These are phyloP conservation scores for Obba rivulosa DNA, from an alignment of 768 basidiomycete species.

Conservation along the genomic window DNA sequence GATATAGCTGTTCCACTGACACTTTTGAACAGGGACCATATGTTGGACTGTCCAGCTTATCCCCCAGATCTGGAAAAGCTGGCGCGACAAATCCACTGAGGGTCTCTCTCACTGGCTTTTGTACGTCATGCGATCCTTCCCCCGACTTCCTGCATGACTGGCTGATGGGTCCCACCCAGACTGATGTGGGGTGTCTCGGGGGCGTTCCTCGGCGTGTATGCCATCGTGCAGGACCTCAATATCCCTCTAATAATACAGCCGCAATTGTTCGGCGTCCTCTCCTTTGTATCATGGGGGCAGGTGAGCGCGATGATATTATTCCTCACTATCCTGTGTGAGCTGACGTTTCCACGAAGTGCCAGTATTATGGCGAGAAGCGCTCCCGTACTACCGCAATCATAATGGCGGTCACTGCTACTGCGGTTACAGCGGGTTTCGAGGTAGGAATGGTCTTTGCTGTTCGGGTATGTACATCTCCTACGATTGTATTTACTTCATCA, in stretches of 20 bases:
- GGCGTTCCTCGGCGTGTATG: constrained; percentile 64
- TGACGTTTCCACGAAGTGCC: constrained; percentile 39
- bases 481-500: background rate
- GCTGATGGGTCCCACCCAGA: constrained; percentile 24
- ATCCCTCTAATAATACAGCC: constrained; percentile 69
- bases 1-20: background rate
- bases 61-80: constrained; percentile 73
- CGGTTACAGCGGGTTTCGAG: constrained; percentile 52
- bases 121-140: constrained; percentile 32
- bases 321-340: background rate
- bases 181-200: constrained; percentile 58
- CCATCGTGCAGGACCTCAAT: constrained; percentile 57
- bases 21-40: constrained; percentile 44
- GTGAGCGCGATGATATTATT: constrained; percentile 24
- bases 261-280: constrained; percentile 57
- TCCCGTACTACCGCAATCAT: constrained; percentile 29
- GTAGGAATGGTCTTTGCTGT: constrained; percentile 54
- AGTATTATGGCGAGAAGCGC: constrained; percentile 53
- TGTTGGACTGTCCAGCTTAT: constrained; percentile 65
- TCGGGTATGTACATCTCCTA: constrained; percentile 32
- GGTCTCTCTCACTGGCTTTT: constrained; percentile 67
- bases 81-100: constrained; percentile 56
- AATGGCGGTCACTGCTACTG: constrained; percentile 34
- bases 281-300: constrained; percentile 62
- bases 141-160: background rate